phyloP scores from a whole-genome alignment of 108 stramenopile species.

The Cyclotella kingstonii region DNA sequence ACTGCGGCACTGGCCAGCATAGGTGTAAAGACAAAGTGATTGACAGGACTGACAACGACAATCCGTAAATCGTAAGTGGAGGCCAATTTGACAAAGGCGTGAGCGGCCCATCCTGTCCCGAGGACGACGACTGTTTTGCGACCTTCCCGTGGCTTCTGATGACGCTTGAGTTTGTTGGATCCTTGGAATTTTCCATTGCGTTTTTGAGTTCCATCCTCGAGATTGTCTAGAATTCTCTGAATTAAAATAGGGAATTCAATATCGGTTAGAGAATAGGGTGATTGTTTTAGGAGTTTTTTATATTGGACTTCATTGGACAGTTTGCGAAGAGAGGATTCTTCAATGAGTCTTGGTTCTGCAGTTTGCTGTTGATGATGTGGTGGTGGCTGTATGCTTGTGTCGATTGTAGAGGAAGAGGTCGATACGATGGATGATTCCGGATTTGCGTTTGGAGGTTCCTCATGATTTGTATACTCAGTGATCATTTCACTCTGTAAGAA shows the following conservation, averaged over 20 bases:
- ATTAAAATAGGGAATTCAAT: conserved; percentile 21
- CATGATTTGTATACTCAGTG: neutral
- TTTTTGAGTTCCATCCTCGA: conserved; percentile 37
- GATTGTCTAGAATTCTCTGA: conserved; percentile 32
- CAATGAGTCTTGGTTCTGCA: conserved; percentile 7
- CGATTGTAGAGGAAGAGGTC: neutral
- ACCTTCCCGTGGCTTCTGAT: conserved; percentile 10
- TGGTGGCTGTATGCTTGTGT: neutral
- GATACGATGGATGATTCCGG: neutral
- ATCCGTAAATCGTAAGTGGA: conserved; percentile 57
- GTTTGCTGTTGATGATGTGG: neutral
- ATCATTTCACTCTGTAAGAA: conserved; percentile 1
- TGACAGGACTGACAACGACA: conserved; percentile 59
- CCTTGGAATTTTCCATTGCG: conserved; percentile 37
- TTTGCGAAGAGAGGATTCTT: conserved; percentile 43
- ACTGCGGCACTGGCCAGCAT: conserved; percentile 68
- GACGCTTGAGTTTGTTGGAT: conserved; percentile 1
- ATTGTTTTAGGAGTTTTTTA: conserved; percentile 33
- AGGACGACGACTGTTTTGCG: conserved; percentile 48
- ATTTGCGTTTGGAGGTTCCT: neutral
- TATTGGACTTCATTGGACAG: conserved; percentile 37
- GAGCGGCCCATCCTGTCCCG: conserved; percentile 61
- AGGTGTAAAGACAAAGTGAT: conserved; percentile 83
- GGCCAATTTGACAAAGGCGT: conserved; percentile 66
- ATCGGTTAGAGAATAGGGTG: conserved; percentile 34